Percentiles rank a stretch among this genome's conserved stretches.
phyloP scores from a whole-genome alignment of 2,329 filamentous ascomycete genomes.

The Xylariaceae sp. region DNA sequence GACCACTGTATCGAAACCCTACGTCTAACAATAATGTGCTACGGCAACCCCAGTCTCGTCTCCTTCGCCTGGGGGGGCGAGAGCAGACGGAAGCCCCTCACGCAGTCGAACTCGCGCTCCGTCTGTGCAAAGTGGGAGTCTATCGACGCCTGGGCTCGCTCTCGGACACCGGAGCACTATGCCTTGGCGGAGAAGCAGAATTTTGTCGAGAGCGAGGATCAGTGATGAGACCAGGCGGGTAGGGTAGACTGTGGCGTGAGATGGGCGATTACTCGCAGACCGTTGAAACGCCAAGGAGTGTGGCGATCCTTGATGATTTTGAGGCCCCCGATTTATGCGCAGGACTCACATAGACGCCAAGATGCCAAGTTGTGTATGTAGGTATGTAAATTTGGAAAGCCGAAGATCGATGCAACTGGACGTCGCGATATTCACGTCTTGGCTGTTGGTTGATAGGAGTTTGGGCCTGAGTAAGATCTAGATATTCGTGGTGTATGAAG shows the following conservation, averaged over 20 bases:
- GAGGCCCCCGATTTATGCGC: too few relatives aligned
- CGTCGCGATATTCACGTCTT: background rate
- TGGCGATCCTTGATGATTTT: too few relatives aligned
- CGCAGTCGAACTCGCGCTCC: conserved; percentile 12
- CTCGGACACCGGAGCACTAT: background rate
- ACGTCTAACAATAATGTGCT: conserved; percentile 15
- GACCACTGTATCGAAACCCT: conserved; percentile 19
- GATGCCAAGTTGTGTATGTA: too few relatives aligned
- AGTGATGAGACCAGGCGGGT: too few relatives aligned
- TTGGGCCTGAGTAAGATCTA: background rate
- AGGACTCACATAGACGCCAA: too few relatives aligned
- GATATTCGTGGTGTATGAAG: too few relatives aligned
- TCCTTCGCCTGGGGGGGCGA: conserved; percentile 13
- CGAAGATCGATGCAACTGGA: too few relatives aligned
- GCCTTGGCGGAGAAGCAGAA: background rate
- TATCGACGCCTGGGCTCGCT: conserved; percentile 6
- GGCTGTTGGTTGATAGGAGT: background rate
- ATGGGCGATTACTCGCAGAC: too few relatives aligned
- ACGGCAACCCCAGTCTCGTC: conserved; percentile 9
- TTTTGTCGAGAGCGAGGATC: background rate
- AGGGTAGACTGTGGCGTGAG: too few relatives aligned
- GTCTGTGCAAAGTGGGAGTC: conserved; percentile 15
- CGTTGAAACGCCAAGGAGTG: too few relatives aligned
- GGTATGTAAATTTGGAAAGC: too few relatives aligned
- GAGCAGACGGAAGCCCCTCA: background rate